phyloP scores from a whole-genome alignment of 1,139 yeast species.

The Blastobotrys petasosporus region DNA sequence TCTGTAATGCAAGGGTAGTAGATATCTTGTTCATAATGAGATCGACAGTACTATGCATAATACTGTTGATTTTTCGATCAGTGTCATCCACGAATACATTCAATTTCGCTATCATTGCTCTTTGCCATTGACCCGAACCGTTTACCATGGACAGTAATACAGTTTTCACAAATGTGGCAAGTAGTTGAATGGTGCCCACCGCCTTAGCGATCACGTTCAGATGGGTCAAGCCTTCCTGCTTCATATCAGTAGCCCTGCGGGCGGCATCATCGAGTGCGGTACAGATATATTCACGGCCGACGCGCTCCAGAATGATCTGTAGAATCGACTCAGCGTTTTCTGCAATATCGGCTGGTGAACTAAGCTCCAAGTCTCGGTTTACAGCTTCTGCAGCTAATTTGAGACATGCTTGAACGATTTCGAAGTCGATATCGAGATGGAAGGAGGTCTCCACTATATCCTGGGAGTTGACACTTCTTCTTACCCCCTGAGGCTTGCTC shows the following conservation, averaged over 20 bases:
- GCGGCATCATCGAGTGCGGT: slow-evolving; percentile 64
- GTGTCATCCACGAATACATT: slow-evolving; percentile 63
- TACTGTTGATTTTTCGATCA: slow-evolving; percentile 62
- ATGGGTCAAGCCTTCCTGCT: slow-evolving; percentile 39
- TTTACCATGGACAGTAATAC: slow-evolving; percentile 68
- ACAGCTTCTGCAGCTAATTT: slow-evolving; percentile 74
- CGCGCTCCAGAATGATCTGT: slow-evolving; percentile 59
- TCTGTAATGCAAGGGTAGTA: slow-evolving; percentile 52
- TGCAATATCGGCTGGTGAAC: slow-evolving; percentile 53
- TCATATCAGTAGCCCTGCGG: slow-evolving; percentile 41
- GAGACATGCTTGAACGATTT: slow-evolving; percentile 53
- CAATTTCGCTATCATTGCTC: slow-evolving; percentile 56
- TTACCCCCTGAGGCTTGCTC: neutral
- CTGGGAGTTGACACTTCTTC: too few species aligned
- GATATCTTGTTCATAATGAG: slow-evolving; percentile 29
- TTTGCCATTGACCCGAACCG: slow-evolving; percentile 48
- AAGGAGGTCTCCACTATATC: neutral
- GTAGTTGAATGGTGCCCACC: slow-evolving; percentile 56
- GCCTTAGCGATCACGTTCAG: slow-evolving; percentile 50
- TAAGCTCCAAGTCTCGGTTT: slow-evolving; percentile 69
- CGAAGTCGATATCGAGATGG: slow-evolving; percentile 19
- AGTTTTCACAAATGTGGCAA: slow-evolving; percentile 67
- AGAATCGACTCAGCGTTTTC: slow-evolving; percentile 61
- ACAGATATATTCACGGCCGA: slow-evolving; percentile 71
- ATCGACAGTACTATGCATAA: slow-evolving; percentile 55